A percentile compares a stretch with the other conserved stretches of the same genome.
Evolutionary conservation across 2,329 filamentous ascomycete species (phyloP).

Genomic region (Sporothrix globosa): DNA sequence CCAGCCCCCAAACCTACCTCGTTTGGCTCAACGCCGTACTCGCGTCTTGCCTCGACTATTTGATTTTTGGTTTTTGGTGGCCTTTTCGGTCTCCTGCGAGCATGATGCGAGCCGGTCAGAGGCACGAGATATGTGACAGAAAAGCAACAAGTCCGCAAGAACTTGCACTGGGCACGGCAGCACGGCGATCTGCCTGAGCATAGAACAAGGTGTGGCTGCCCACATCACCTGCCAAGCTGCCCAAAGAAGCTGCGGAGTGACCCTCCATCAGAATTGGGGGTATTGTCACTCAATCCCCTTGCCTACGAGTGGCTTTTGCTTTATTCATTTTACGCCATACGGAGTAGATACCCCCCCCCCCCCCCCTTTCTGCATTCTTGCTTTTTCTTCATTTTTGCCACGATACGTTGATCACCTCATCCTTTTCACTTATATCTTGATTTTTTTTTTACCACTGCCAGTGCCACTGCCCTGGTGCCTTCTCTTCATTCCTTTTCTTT

Average conservation of each 20-base stretch:
- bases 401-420: neutral
- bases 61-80: neutral
- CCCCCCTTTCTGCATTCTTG: neutral
- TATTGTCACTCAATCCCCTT: neutral
- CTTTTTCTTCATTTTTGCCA: conserved; percentile 10
- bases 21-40: neutral
- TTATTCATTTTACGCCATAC: neutral
- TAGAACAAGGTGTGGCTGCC: conserved; percentile 22
- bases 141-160: neutral
- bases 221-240: conserved; percentile 21
- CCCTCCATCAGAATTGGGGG: conserved; percentile 27
- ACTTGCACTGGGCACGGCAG: neutral
- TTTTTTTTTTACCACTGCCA: neutral
- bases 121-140: conserved; percentile 7
- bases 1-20: conserved; percentile 6
- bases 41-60: conserved; percentile 6
- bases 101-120: neutral
- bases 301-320: conserved; percentile 11
- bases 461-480: neutral
- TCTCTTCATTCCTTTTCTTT: neutral
- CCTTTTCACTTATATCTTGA: neutral
- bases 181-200: conserved; percentile 16
- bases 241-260: conserved; percentile 20
- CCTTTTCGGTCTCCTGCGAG: neutral
- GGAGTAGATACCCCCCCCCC: neutral